Base-by-base conservation (phyloP, 2,329 filamentous ascomycete species). In the Paramyrothecium sp. region DNA sequence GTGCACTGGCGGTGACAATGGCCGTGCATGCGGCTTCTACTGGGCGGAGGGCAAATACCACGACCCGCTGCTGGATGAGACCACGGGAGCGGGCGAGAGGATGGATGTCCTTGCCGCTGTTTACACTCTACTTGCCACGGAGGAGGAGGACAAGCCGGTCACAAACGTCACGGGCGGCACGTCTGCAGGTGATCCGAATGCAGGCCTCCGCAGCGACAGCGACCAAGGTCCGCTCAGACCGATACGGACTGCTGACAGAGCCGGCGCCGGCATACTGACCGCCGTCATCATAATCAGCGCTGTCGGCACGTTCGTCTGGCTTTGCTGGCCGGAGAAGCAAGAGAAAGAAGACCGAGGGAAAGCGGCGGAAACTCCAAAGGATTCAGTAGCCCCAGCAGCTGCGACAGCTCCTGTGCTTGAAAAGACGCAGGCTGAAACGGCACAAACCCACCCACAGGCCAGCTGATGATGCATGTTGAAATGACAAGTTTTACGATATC, bases 1-100 rank as follows among this genome's bases (percentile, higher is more conserved):
- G 58, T 92, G 89, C 70, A 84, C 81, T 0, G 86, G 84, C 8
- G 86, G 84, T 3, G 71, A 73, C 1, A 78, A 80, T 10, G 80
- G 84, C 11, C 80, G 81, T n/a, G 78, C 78, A 26, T 91, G 89
- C 65, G 85, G 87, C 12, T 83, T 89, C 61, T 81, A 81, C 63
- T 91, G 88, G 88, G 80, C 76, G 46, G 64, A 71, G 0, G 75
- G 77, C 0, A 64, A 61, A 1, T 84, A 75, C 59, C 67, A 78
- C 1, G 76, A 77, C 30, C 79, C 75, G 34, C 76, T 79, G 12
- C 63, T 71, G 47, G 83, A 86, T 60, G 79, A 82, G 55, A 85
- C 83, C 4, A 77, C 75, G 22, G 82, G 84, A 17, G 81, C 84
- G 10, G 83, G 85, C 11, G 82, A 87, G 66, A 76, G 81, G 64